Base-by-base conservation (phyloP, 371 early-diverging fungal genomes). In the Apophysomyces sp. region DNA sequence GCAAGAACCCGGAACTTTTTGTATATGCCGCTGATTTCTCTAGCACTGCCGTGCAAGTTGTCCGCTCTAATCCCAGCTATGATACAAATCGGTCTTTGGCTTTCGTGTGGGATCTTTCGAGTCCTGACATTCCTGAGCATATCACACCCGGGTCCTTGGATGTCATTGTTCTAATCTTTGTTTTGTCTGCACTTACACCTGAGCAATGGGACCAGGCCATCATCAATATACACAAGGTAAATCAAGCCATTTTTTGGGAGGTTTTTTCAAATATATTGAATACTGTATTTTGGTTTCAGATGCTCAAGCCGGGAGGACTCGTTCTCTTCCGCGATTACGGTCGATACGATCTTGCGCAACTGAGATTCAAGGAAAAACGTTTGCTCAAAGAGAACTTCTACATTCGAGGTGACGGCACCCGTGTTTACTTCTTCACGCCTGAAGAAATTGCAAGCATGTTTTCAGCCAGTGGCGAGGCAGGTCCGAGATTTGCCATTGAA, bases 261-360 rank as follows among this genome's bases (percentile, higher is more conserved):
- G n/a, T n/a, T n/a, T n/a, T n/a, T n/a, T n/a, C n/a, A n/a, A n/a
- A n/a, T n/a, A n/a, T n/a, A n/a, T n/a, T n/a, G n/a, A n/a, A n/a
- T n/a, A n/a, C n/a, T n/a, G n/a, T n/a, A n/a, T n/a, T n/a, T n/a
- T n/a, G n/a, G n/a, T n/a, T n/a, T n/a, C n/a, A 78, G 71, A 83
- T 92, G 57, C 61, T 94, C 41, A 90, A 86, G 60, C 87, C 91
- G 6, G 92, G 91, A 11, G 92, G 92, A 1, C 68, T 86, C 29
- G 78, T 95, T 0, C 73, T 94, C 63, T 92, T 96, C 72, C 84
- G 96, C 57, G 97, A 96, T 73, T 96, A 96, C 69, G 96, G 90
- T 0, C 72, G 88, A 21, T 89, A 92, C 63, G 97, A 96, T 73
- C 78, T 89, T 51, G 94, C 96, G 3, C 95, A 96, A 70, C 76